Evolutionary conservation across 768 basidiomycete species (phyloP), one percentile per base, ranked within the genome.

Genomic region (Mycena epipterygia): DNA sequence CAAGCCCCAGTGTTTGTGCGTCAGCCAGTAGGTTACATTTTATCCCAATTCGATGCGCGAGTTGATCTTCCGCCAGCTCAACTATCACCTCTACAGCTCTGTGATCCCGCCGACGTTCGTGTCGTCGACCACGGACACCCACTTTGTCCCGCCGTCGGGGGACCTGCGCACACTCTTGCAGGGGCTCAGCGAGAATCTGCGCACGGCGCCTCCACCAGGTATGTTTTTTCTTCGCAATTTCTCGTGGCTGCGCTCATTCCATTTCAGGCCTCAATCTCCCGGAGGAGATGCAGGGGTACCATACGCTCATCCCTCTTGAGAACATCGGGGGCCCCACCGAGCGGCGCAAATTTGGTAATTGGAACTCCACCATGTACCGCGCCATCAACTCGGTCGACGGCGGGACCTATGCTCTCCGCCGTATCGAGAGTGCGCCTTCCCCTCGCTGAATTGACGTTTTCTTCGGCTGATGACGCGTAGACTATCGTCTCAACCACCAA

Each of bases 51-150:
- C 44, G 14, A 58, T 60, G 44, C 51, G 19, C 59, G 25, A 12
- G 57, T 51, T 59, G 27, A 53, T 58, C 30, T 30, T 23, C 19
- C 62, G 61, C 48, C 77, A 97, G 95, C 88, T 99, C 52, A 90
- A 98, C 77, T 96, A 99, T 77, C 95, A 98, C 73, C 87, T 98
- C 33, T 99, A 99, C 83, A 92, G 94, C 5, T 88, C 89, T 2
- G 87, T 88, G 74, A 84, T 93, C 76, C 84, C 93, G 49, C 81
- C 88, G 71, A 76, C 85, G 64, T 84, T 92, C 77, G 76, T 87
- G 74, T 78, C 87, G 21, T 84, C 87, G 11, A 56, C 79, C 41
- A 72, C 76, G 72, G 74, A 85, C 75, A 83, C 81, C 33, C 95
- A 97, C 77, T 98, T 97, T 82, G 87, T 98, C 2, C 85, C 84